Evolutionary conservation across 2,329 filamentous ascomycete genomes (phyloP), one percentile per base, ranked within the genome.

Genomic region (Xylaria arbuscula): DNA sequence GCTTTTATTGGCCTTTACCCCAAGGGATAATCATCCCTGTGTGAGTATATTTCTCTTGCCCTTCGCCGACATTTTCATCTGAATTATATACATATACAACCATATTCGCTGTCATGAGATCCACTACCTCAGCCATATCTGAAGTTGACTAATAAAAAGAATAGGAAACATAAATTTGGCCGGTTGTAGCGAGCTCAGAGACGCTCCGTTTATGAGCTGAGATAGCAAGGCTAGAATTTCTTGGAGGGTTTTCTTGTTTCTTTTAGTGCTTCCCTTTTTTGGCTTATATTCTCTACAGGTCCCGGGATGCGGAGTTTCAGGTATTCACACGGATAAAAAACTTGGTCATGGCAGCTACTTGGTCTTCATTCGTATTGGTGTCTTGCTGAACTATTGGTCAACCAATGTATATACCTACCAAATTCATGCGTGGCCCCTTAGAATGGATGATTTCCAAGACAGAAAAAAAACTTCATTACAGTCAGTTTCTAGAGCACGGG

Each of bases 101-200:
- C 13, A 15, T 9, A 9, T 2, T 5, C 7, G 7, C 3, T 36
- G 22, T 38, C 24, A 3, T 7, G 5, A 17, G 22, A 17, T 22
- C 13, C 9, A 15, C 10, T 50, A 1, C 1, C 17, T 38, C 5
- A 11, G n/a, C 15, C 1, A 28, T 54, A 15, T 38, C 6, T 11
- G 0, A 40, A 4, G 19, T 17, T 22, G 22, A 80, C 79, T 73
- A 82, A 86, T 71, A 78, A 86, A 24, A 82, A 42, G 53, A 47
- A 34, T 56, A 68, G 65, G 58, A 57, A 68, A 61, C 24, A 61
- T 68, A 86, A 42, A 85, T 89, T 0, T 81, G 89, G 17, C 88
- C 47, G 74, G 85, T 81, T 10, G 85, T 86, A 5, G 82, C 83
- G 70, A 83, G 82, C 71, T 80, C 80, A 13, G 76, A 69, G 22